phyloP scores from a whole-genome alignment of 176 grass and related monocot genomes.

The Hordeum marinum region DNA sequence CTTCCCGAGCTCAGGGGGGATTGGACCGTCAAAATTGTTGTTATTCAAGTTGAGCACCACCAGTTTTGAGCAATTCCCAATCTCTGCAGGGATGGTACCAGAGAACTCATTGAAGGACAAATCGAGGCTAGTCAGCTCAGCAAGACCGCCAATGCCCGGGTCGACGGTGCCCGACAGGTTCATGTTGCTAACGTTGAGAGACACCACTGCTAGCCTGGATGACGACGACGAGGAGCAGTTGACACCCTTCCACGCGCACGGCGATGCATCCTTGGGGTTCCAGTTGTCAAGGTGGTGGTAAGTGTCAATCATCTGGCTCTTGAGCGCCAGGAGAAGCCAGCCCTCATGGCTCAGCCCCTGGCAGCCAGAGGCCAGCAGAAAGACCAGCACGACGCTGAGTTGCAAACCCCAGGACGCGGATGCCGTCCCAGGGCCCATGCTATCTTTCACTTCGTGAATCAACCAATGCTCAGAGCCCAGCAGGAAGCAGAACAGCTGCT shows the following conservation, averaged over 20 bases:
- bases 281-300: slow-evolving; percentile 65
- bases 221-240: slow-evolving; percentile 50
- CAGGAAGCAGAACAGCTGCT: background rate
- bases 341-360: slow-evolving; percentile 66
- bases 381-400: slow-evolving; percentile 36
- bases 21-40: slow-evolving; percentile 58
- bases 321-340: slow-evolving; percentile 64
- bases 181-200: slow-evolving; percentile 62
- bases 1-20: slow-evolving; percentile 66
- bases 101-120: slow-evolving; percentile 76
- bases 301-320: slow-evolving; percentile 54
- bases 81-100: slow-evolving; percentile 59
- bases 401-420: slow-evolving; percentile 17
- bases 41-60: slow-evolving; percentile 55
- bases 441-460: background rate
- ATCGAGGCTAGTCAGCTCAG: slow-evolving; percentile 54
- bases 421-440: slow-evolving; percentile 23
- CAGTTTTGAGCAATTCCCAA: slow-evolving; percentile 65
- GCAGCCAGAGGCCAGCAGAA: slow-evolving; percentile 41
- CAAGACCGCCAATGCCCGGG: slow-evolving; percentile 55
- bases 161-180: slow-evolving; percentile 76
- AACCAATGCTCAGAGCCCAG: slow-evolving; percentile 5
- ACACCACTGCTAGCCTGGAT: slow-evolving; percentile 28
- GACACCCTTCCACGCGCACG: slow-evolving; percentile 78
- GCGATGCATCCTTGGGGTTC: slow-evolving; percentile 42